Evolutionary conservation across 257 asterid species (phyloP), one percentile per base, ranked within the genome.

Genomic region (Jaltomata sinuosa): DNA sequence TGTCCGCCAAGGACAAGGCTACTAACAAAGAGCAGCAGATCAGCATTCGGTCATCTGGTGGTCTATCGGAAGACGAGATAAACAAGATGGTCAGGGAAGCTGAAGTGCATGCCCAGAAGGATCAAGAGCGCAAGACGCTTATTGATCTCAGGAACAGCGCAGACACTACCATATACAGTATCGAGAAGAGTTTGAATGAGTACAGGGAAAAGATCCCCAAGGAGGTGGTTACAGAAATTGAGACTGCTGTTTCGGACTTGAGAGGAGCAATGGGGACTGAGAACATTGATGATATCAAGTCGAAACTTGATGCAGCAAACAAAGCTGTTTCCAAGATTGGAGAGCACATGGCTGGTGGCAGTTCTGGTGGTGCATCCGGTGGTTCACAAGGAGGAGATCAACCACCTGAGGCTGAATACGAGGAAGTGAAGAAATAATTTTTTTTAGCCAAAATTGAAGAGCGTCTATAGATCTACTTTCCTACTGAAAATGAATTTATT

Each of bases 21-120:
- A 94, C 97, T 0, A 87, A 87, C 42, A 94, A 91, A 84, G 97
- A 92, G 49, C 98, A 94, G 84, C 97, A 94, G 86, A 94, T 94
- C 86, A 92, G 94, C 42, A 94, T 94, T 42, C 88, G 97, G 12
- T 92, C 97, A 3, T 91, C 97, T 0, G 95, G 97, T 38, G 97
- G 97, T 31, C 87, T 94, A 47, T 91, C 98, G 4, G 97, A 93
- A 54, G 87, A 82, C 9, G 98, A 94, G 87, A 93, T 94, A 12
- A 94, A 93, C 84, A 91, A 91, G 87, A 94, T 94, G 98, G 97
- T 94, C 10, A 92, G 59, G 87, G 98, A 94, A 83, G 96, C 96
- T 3, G 98, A 94, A 84, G 22, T 89, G 85, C 97, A 93, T 65
- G 86, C 94, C 9, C 95, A 93, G 83, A 91, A 67, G 80, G 97